phyloP scores from a whole-genome alignment of 306 rosid species.

The Ormosia semicastrata region DNA sequence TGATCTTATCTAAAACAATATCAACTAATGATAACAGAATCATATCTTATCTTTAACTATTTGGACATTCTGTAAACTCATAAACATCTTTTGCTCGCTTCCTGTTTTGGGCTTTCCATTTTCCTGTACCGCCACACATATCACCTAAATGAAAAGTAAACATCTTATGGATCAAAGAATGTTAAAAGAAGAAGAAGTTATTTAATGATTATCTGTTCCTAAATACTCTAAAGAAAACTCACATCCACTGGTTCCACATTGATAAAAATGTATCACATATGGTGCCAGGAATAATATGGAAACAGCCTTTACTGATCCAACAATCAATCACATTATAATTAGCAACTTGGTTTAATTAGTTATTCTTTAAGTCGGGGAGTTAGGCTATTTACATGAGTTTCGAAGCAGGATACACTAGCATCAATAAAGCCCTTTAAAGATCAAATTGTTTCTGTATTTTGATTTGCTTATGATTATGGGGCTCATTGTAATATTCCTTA shows the following conservation, averaged over 20 bases:
- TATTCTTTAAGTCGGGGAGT: background rate
- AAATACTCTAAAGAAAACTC: background rate
- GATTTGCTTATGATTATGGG: background rate
- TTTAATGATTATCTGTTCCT: background rate
- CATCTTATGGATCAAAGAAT: conserved; percentile 23
- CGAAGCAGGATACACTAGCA: background rate
- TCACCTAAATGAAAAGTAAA: conserved; percentile 71
- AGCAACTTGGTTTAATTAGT: background rate
- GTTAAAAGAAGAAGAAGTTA: background rate
- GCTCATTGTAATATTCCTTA: background rate
- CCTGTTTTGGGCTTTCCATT: conserved; percentile 98
- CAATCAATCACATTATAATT: background rate
- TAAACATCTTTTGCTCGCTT: conserved; percentile 93
- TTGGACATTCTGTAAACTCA: conserved; percentile 94
- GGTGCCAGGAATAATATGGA: background rate
- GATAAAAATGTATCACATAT: background rate
- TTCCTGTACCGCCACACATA: conserved; percentile 99
- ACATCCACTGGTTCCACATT: background rate
- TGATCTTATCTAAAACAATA: too few relatives aligned
- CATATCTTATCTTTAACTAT: too few relatives aligned
- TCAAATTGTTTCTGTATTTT: background rate
- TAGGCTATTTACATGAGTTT: background rate
- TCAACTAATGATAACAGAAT: too few relatives aligned
- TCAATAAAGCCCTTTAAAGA: background rate
- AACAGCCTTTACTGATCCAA: background rate